Base-by-base conservation (phyloP, 768 basidiomycete species). In the Suillus paluster region DNA sequence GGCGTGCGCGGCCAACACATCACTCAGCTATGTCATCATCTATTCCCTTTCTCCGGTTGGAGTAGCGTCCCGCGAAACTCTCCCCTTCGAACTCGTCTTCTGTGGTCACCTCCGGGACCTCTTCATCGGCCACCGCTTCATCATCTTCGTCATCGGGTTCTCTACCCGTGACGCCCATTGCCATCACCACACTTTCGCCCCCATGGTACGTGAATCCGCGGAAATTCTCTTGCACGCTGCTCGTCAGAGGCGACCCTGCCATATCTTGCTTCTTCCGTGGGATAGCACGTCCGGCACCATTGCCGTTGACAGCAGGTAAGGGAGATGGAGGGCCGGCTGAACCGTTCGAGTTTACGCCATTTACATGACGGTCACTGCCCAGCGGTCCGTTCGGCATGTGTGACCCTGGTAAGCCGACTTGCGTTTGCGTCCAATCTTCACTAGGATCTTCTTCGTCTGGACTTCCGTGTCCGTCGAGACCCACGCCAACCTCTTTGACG, bases 141-240 rank as follows among this genome's bases (percentile, higher is more conserved):
- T 77, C 77, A n/a, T 80, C 79, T 25, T 77, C 78, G 59, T 67
- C 71, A 23, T 67, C 41, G n/a, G 70, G 72, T 44, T 72, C 66
- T 67, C 68, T 65, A 59, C 75, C 71, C 56, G 82, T 69, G 46
- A 79, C 67, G 7, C 82, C 82, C 57, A 77, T 76, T n/a, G 79
- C 75, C 12, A 77, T 79, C 6, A 80, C 73, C 34, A 91, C 74
- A 60, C 86, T 88, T 78, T 91, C 89, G 27, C 87, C 88, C 55
- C 90, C 91, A 33, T 86, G 87, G 71, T 89, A 94, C 9, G 92
- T 96, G 81, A 99, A 99, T 21, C 97, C 97, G 50, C 90, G 84
- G 76, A 99, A 99, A 73, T 97, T 95, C 79, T 96, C 96, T 79
- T 99, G 96, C 50, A 98, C 92, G 70, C 90, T 93, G 73, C 81